Evolutionary conservation across 2,329 filamentous ascomycete species (phyloP).

Genomic region (Fusarium sp.): DNA sequence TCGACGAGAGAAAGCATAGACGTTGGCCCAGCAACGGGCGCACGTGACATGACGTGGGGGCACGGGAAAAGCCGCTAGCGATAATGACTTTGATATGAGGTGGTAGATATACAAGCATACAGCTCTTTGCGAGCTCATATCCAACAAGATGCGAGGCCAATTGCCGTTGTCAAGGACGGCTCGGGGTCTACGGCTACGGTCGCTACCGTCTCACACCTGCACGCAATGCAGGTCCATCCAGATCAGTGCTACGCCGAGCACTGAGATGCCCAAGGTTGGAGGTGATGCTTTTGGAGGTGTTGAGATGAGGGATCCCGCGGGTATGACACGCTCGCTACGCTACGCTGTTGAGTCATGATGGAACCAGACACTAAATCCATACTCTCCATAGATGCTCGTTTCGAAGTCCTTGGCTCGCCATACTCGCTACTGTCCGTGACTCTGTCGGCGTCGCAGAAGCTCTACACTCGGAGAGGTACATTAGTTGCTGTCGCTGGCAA

Average conservation of each 20-base stretch:
- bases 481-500: slow-evolving; percentile 90
- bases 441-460: slow-evolving; percentile 89
- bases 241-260: slow-evolving; percentile 69
- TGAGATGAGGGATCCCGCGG: slow-evolving; percentile 59
- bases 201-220: slow-evolving; percentile 55
- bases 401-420: slow-evolving; percentile 90
- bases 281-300: slow-evolving; percentile 65
- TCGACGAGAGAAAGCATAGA: slow-evolving; percentile 12
- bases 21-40: slow-evolving; percentile 39
- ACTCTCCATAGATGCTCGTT: slow-evolving; percentile 80
- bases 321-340: slow-evolving; percentile 48
- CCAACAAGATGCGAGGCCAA: slow-evolving; percentile 55
- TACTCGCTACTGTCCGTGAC: slow-evolving; percentile 94
- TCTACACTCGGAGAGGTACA: slow-evolving; percentile 92
- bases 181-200: slow-evolving; percentile 45
- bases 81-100: slow-evolving; percentile 24
- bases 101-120: slow-evolving; percentile 27
- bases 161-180: slow-evolving; percentile 52
- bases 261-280: slow-evolving; percentile 59
- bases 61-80: slow-evolving; percentile 48
- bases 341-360: slow-evolving; percentile 1
- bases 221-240: slow-evolving; percentile 68
- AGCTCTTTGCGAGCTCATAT: slow-evolving; percentile 37
- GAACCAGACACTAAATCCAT: slow-evolving; percentile 22
- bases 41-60: slow-evolving; percentile 45